phyloP scores from a whole-genome alignment of 2,329 filamentous ascomycete species.

The Aspergillus sp. region DNA sequence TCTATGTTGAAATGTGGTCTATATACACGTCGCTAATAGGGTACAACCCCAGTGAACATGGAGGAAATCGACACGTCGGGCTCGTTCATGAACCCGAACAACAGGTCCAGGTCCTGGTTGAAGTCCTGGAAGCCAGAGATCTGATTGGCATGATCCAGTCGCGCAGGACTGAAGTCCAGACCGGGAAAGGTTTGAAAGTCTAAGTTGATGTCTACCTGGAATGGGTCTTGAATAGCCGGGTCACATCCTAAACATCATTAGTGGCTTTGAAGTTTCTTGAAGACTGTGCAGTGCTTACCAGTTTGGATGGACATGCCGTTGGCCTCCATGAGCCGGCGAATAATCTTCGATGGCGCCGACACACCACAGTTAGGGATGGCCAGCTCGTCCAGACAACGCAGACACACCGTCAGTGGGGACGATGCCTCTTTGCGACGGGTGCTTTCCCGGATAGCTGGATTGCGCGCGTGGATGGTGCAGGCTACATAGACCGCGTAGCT shows the following conservation, averaged over 20 bases:
- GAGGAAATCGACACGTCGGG: not conserved
- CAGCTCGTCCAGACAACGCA: slow-evolving; percentile 10
- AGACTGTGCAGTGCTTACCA: not conserved
- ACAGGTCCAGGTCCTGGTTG: slow-evolving; percentile 6
- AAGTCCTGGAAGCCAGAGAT: slow-evolving; percentile 7
- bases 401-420: slow-evolving; percentile 2
- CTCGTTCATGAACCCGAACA: slow-evolving; percentile 17
- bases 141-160: not conserved
- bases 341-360: slow-evolving; percentile 8
- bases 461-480: slow-evolving; percentile 46
- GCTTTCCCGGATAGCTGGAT: slow-evolving; percentile 19
- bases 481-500: slow-evolving; percentile 49
- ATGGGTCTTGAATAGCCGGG: not conserved
- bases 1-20: not conserved
- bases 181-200: not conserved
- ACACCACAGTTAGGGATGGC: slow-evolving; percentile 11
- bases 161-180: not conserved
- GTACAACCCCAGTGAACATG: not conserved
- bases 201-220: slow-evolving; percentile 1
- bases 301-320: slow-evolving; percentile 7
- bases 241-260: not conserved
- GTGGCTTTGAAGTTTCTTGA: not conserved
- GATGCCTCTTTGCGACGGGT: slow-evolving; percentile 1
- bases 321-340: slow-evolving; percentile 10
- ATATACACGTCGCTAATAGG: not conserved